Conservation (phyloP, 495 filamentous ascomycete species). For the Emericellopsis terricola region DNA sequence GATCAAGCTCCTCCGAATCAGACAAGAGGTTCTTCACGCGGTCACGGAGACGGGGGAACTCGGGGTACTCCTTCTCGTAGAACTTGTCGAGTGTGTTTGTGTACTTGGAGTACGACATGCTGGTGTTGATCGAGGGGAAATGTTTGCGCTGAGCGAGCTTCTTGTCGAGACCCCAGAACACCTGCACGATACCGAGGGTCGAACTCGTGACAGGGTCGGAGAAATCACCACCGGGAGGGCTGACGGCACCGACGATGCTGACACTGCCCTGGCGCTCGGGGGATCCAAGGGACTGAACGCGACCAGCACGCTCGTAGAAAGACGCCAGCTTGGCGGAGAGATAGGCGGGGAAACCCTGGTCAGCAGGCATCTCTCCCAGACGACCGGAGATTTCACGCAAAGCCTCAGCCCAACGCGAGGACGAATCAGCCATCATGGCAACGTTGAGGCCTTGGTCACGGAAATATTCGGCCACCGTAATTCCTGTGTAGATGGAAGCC, state of each 20-base stretch:
- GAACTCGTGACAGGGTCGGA: constrained; percentile 92
- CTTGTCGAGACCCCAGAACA: constrained; percentile 99
- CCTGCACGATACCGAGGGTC: constrained; percentile 94
- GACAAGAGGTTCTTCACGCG: constrained; percentile 83
- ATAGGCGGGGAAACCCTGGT: constrained; percentile 98
- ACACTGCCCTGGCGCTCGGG: constrained; percentile 79
- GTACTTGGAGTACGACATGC: constrained; percentile 94
- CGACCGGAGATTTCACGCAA: constrained; percentile 97
- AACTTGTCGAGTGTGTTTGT: constrained; percentile 69
- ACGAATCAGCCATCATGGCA: constrained; percentile 99
- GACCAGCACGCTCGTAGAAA: constrained; percentile 97
- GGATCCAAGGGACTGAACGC: constrained; percentile 68
- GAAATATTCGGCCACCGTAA: constrained; percentile 96
- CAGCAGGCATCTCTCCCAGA: constrained; percentile 98
- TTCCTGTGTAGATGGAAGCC: constrained; percentile 98
- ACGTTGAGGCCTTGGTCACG: constrained; percentile 96
- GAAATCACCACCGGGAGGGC: constrained; percentile 96
- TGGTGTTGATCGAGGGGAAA: constrained; percentile 97
- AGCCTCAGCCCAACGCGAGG: constrained; percentile 96
- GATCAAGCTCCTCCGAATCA: constrained; percentile 91
- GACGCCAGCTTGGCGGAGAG: constrained; percentile 90
- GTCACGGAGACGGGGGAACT: constrained; percentile 85
- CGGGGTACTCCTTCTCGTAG: constrained; percentile 82
- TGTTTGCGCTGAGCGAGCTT: constrained; percentile 98
- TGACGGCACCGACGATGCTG: constrained; percentile 95